phyloP scores from a whole-genome alignment of 2,329 filamentous ascomycete genomes.

The Aspergillus costaricaensis region DNA sequence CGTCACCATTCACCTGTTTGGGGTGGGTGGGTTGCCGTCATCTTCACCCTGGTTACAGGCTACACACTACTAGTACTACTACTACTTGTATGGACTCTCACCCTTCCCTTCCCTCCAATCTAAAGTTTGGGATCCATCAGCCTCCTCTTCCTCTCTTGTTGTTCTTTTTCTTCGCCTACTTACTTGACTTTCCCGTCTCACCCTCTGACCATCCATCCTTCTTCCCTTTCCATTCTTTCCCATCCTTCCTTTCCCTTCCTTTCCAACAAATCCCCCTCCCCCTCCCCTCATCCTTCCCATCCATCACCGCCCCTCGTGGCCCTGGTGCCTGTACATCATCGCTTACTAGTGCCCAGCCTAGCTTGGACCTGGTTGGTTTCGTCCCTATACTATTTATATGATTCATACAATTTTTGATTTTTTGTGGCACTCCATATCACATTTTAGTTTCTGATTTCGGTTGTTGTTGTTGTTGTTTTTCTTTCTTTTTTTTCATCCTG shows the following conservation, averaged over 20 bases:
- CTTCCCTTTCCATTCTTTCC: slow-evolving; percentile 17
- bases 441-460: background rate
- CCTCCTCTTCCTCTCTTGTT: slow-evolving; percentile 10
- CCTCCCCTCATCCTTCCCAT: slow-evolving; percentile 4
- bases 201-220: slow-evolving; percentile 2
- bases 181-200: slow-evolving; percentile 1
- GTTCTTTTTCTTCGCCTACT: slow-evolving; percentile 14
- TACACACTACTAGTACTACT: background rate
- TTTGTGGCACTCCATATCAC: background rate
- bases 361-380: background rate
- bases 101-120: background rate
- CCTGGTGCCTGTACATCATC: slow-evolving; percentile 21
- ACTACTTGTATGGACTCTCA: slow-evolving; percentile 5
- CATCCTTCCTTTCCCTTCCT: slow-evolving; percentile 4
- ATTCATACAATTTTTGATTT: background rate
- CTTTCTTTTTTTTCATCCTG: slow-evolving; percentile 15
- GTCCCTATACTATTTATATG: slow-evolving; percentile 1
- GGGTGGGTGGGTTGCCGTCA: slow-evolving; percentile 18
- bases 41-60: slow-evolving; percentile 1
- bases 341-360: slow-evolving; percentile 11
- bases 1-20: slow-evolving; percentile 20
- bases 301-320: slow-evolving; percentile 12
- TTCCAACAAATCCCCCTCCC: slow-evolving; percentile 4
- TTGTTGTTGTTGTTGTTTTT: background rate
- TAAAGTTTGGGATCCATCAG: slow-evolving; percentile 7